These are phyloP conservation scores for Globisporangium iwayamae DNA, from an alignment of 352 stramenopile species.

Conservation along the genomic window DNA sequence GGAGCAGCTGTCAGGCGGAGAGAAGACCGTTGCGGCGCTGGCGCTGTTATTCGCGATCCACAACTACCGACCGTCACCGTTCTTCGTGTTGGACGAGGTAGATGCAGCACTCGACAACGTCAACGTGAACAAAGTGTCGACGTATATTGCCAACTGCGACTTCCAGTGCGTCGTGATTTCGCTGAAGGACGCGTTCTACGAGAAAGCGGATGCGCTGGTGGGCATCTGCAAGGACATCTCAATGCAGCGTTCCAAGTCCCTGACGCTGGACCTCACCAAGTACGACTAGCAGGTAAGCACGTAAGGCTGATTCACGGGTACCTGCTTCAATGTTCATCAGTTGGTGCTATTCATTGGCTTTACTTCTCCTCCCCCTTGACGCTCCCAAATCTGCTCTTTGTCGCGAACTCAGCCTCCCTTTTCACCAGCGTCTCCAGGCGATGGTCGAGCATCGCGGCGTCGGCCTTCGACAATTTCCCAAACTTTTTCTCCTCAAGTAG, in stretches of 20 bases:
- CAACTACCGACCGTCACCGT: conserved; percentile 93
- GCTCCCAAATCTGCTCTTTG: conserved; percentile 43
- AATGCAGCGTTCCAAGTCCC: conserved; percentile 62
- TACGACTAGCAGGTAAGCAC: conserved; percentile 34
- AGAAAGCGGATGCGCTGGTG: conserved; percentile 92
- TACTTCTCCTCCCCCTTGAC: conserved; percentile 8
- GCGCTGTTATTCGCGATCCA: conserved; percentile 99
- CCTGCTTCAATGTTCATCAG: too few relatives aligned
- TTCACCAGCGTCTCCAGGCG: conserved; percentile 54
- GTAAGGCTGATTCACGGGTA: too few relatives aligned
- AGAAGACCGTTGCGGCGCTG: conserved; percentile 99
- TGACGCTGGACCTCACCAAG: conserved; percentile 80
- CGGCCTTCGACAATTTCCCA: conserved; percentile 30
- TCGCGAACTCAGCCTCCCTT: conserved; percentile 55
- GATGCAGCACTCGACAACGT: conserved; percentile 99
- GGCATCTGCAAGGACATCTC: conserved; percentile 88
- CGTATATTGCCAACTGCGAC: conserved; percentile 94
- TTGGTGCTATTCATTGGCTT: not conserved
- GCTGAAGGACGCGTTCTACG: conserved; percentile 98
- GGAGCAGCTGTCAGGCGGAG: conserved; percentile 97
- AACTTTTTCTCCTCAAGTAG: conserved; percentile 54
- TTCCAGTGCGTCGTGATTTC: conserved; percentile 99
- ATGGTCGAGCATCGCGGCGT: conserved; percentile 30
- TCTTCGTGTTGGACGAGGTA: conserved; percentile 99
- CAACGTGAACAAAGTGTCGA: conserved; percentile 99